Conservation (phyloP, 2,329 filamentous ascomycete species). For the Cordyceps cateniannulata region DNA sequence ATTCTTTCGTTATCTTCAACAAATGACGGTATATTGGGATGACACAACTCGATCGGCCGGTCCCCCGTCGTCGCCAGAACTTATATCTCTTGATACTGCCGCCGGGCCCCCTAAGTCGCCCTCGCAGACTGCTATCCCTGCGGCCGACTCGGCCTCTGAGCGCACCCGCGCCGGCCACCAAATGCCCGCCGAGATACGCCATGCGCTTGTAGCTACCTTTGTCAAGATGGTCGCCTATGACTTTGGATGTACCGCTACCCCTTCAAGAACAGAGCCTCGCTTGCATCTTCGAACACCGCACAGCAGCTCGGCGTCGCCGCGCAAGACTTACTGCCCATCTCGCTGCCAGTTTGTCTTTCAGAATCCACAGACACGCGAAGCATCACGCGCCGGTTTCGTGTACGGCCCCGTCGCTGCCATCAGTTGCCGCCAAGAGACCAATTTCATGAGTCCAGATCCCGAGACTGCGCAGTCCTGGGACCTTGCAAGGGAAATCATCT, state of each 20-base stretch:
- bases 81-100: background rate
- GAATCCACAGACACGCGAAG: constrained; percentile 51
- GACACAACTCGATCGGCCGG: constrained; percentile 42
- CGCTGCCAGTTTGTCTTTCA: constrained; percentile 55
- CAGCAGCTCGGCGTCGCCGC: constrained; percentile 23
- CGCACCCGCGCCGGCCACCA: constrained; percentile 45
- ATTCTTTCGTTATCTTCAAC: constrained; percentile 57
- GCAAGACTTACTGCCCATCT: constrained; percentile 51
- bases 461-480: constrained; percentile 55
- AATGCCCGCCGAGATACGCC: constrained; percentile 53
- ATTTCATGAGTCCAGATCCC: constrained; percentile 37
- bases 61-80: constrained; percentile 28
- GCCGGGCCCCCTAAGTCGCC: constrained; percentile 8
- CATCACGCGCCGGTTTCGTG: constrained; percentile 51
- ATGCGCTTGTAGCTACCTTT: constrained; percentile 51
- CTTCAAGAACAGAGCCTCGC: constrained; percentile 52
- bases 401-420: constrained; percentile 58
- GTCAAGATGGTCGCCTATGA: constrained; percentile 60
- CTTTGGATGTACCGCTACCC: constrained; percentile 55
- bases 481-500: constrained; percentile 53
- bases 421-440: constrained; percentile 48
- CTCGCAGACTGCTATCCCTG: constrained; percentile 6
- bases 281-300: constrained; percentile 44
- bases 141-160: constrained; percentile 14
- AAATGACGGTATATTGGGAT: constrained; percentile 54